Percentiles rank a stretch among this genome's conserved stretches.
phyloP scores from a whole-genome alignment of 306 rosid species.

The Rosa persica region DNA sequence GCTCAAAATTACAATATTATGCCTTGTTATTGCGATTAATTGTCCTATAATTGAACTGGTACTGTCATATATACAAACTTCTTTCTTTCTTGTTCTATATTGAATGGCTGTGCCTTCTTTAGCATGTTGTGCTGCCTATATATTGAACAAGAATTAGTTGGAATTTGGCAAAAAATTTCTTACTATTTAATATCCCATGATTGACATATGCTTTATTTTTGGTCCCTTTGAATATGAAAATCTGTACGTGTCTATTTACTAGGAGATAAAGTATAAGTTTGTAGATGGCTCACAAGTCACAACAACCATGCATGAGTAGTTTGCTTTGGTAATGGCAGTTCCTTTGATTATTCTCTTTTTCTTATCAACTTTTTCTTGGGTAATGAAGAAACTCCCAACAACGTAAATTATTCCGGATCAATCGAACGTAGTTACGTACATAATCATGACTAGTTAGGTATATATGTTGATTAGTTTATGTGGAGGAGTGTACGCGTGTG shows the following conservation, averaged over 20 bases:
- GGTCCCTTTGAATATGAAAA: neutral
- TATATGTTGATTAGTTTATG: neutral
- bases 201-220: neutral
- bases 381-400: neutral
- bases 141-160: neutral
- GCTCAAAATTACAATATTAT: slow-evolving; percentile 22
- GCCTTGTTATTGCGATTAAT: neutral
- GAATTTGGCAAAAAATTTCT: neutral
- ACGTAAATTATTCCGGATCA: neutral
- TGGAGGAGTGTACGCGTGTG: neutral
- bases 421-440: neutral
- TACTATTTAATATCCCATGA: slow-evolving; percentile 3
- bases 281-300: neutral
- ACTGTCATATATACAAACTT: neutral
- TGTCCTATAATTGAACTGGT: neutral
- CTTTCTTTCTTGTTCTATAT: neutral
- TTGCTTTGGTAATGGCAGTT: slow-evolving; percentile 1
- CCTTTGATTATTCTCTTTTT: neutral
- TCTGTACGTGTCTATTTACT: neutral
- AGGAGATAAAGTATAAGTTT: neutral
- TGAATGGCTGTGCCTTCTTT: neutral
- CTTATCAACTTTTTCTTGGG: neutral
- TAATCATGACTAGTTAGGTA: neutral
- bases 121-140: slow-evolving; percentile 23
- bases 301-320: neutral